A percentile compares a stretch with the other conserved stretches of the same genome.
phyloP scores from a whole-genome alignment of 768 basidiomycete genomes.

The Psilocybe cyanescens region DNA sequence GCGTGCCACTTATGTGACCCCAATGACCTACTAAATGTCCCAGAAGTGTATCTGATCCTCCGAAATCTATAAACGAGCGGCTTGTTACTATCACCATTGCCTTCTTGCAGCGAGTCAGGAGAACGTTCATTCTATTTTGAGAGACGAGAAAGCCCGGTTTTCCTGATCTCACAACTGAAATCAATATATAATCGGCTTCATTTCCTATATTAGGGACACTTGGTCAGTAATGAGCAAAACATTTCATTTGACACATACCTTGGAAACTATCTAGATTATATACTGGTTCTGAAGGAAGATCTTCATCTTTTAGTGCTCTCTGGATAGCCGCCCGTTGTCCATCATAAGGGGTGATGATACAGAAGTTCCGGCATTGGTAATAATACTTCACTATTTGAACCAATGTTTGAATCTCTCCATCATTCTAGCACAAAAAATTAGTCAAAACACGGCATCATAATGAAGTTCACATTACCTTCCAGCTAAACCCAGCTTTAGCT shows the following conservation, averaged over 20 bases:
- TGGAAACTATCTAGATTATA: slow-evolving; percentile 63
- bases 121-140: slow-evolving; percentile 52
- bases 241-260: slow-evolving; percentile 31
- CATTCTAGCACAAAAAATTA: slow-evolving; percentile 35
- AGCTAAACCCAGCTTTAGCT: slow-evolving; percentile 40
- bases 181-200: slow-evolving; percentile 50
- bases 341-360: slow-evolving; percentile 59
- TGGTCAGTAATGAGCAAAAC: background rate
- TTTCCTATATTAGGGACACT: slow-evolving; percentile 40
- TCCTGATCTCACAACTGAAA: slow-evolving; percentile 54
- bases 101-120: slow-evolving; percentile 50
- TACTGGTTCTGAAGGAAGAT: slow-evolving; percentile 43
- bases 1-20: slow-evolving; percentile 13
- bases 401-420: slow-evolving; percentile 40
- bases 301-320: slow-evolving; percentile 32
- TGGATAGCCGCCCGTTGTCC: slow-evolving; percentile 51
- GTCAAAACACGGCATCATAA: background rate
- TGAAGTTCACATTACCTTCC: slow-evolving; percentile 36
- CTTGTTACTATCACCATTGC: slow-evolving; percentile 54
- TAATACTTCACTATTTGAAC: slow-evolving; percentile 46
- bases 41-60: slow-evolving; percentile 43
- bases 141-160: slow-evolving; percentile 50
- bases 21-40: slow-evolving; percentile 38
- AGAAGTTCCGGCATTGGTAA: slow-evolving; percentile 40
- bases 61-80: slow-evolving; percentile 38